A percentile compares a stretch with the other conserved stretches of the same genome.
These are phyloP conservation scores for Peronospora tabacina DNA, from an alignment of 352 stramenopile genomes.

Conservation along the genomic window DNA sequence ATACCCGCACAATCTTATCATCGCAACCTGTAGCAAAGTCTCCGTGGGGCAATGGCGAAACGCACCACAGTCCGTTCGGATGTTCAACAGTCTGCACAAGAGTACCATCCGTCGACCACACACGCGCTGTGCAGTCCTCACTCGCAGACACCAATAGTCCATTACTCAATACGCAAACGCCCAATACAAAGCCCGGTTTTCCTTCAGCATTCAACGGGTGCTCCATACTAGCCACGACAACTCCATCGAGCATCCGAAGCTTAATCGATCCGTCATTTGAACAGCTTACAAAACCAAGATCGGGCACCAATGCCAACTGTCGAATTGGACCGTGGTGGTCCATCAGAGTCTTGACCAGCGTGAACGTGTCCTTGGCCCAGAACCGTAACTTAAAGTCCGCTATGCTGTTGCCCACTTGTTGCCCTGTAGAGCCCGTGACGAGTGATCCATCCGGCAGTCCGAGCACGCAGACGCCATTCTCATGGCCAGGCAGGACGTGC, in stretches of 20 bases:
- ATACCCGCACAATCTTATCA: constrained; percentile 90
- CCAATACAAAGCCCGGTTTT: constrained; percentile 79
- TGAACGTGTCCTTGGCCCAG: constrained; percentile 45
- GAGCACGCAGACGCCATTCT: constrained; percentile 81
- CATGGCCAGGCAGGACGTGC: constrained; percentile 52
- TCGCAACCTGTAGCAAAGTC: constrained; percentile 92
- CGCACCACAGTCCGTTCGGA: constrained; percentile 80
- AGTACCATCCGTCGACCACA: constrained; percentile 54
- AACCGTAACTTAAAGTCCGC: constrained; percentile 76
- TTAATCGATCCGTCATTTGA: constrained; percentile 81
- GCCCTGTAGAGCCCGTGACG: constrained; percentile 69
- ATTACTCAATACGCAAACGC: constrained; percentile 50
- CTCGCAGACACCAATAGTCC: constrained; percentile 63
- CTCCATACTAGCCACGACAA: constrained; percentile 53
- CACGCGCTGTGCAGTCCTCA: constrained; percentile 74
- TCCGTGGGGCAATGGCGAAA: constrained; percentile 66
- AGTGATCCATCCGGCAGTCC: constrained; percentile 50
- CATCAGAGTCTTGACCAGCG: constrained; percentile 43
- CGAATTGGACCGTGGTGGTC: constrained; percentile 69
- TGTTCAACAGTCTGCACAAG: constrained; percentile 78
- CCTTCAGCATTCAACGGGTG: constrained; percentile 75
- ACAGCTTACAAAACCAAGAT: constrained; percentile 75
- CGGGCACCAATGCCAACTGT: constrained; percentile 53
- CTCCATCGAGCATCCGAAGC: constrained; percentile 51
- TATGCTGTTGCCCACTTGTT: constrained; percentile 67